Evolutionary conservation across 257 asterid species (phyloP).

Genomic region (Nicotiana attenuata): DNA sequence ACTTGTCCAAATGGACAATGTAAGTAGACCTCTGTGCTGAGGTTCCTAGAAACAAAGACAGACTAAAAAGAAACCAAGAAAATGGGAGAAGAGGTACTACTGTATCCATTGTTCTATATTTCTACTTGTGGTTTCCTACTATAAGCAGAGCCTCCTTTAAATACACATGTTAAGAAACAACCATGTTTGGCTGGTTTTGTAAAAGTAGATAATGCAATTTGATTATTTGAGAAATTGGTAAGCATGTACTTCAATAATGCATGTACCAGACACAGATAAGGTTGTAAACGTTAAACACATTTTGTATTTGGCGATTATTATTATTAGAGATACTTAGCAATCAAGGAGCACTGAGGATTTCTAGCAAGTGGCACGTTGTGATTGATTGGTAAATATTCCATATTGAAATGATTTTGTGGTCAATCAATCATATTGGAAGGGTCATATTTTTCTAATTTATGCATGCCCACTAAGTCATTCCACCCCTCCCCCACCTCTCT

Average conservation of each 20-base stretch:
- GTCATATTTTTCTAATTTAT: not conserved
- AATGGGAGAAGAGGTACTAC: not conserved
- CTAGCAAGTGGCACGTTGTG: not conserved
- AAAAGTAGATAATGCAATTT: not conserved
- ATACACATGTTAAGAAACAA: not conserved
- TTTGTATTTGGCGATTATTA: not conserved
- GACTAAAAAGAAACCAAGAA: not conserved
- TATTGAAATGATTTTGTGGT: not conserved
- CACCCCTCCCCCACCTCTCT: not conserved
- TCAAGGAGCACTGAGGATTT: not conserved
- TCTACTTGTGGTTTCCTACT: not conserved
- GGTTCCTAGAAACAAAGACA: not conserved
- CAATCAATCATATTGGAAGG: not conserved
- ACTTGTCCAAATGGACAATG: constrained; percentile 23
- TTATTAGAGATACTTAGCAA: not conserved
- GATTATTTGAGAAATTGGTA: not conserved
- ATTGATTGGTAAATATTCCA: not conserved
- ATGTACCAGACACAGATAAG: too few species aligned
- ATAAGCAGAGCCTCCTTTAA: not conserved
- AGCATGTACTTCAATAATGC: too few species aligned
- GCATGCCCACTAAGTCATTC: not conserved
- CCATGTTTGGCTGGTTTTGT: not conserved
- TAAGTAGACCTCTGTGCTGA: constrained; percentile 19
- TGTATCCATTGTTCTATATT: not conserved
- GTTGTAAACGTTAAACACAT: not conserved